These are phyloP conservation scores for Chrysophaeum taylorii DNA, from an alignment of 352 stramenopile species.

Conservation along the genomic window DNA sequence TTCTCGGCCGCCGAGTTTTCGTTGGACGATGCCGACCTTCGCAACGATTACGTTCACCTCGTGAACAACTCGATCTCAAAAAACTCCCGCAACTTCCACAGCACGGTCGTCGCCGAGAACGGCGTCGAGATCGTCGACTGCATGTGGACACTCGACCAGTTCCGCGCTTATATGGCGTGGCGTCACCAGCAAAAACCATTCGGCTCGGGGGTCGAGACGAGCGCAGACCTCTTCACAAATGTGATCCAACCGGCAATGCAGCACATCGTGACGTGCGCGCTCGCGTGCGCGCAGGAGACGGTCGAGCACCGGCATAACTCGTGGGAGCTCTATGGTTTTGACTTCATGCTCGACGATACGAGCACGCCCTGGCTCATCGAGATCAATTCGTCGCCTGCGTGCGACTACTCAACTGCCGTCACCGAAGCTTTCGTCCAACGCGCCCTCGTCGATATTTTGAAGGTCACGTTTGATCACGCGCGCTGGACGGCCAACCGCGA, in stretches of 20 bases:
- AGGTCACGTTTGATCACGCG: slow-evolving; percentile 68
- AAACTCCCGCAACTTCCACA: slow-evolving; percentile 71
- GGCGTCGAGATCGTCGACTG: slow-evolving; percentile 36
- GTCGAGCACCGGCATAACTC: slow-evolving; percentile 71
- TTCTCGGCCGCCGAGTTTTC: slow-evolving; percentile 44
- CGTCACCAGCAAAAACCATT: neutral
- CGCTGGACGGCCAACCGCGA: slow-evolving; percentile 29
- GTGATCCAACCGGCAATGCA: slow-evolving; percentile 68
- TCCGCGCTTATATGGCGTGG: slow-evolving; percentile 34
- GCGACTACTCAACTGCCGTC: slow-evolving; percentile 78
- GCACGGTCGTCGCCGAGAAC: slow-evolving; percentile 51
- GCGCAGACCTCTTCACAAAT: slow-evolving; percentile 49
- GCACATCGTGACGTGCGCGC: slow-evolving; percentile 60
- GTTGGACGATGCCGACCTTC: slow-evolving; percentile 28
- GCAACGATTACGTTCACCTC: slow-evolving; percentile 75
- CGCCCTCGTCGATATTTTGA: slow-evolving; percentile 63
- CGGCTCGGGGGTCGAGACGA: neutral
- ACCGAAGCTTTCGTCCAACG: slow-evolving; percentile 71
- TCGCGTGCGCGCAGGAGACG: slow-evolving; percentile 70
- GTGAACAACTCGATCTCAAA: slow-evolving; percentile 88
- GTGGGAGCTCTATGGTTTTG: slow-evolving; percentile 81
- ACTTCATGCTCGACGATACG: slow-evolving; percentile 80
- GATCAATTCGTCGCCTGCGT: slow-evolving; percentile 79
- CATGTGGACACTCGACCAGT: slow-evolving; percentile 44
- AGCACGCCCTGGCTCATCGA: slow-evolving; percentile 36